Conservation (phyloP, 805 yeast species). For the Sporopachydermia quercuum region DNA sequence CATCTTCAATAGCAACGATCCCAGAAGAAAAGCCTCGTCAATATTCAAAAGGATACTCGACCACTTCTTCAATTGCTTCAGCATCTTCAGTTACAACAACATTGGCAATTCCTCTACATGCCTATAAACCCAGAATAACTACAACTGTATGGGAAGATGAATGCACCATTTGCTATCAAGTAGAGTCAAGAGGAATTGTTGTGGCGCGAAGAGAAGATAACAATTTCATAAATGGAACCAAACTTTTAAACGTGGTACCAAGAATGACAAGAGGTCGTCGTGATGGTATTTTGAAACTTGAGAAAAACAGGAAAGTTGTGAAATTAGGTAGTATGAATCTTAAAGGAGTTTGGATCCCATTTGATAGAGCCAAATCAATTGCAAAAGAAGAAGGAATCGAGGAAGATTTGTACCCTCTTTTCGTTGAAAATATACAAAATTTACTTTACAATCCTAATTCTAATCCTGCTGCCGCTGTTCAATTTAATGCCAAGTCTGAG, state of each 20-base stretch:
- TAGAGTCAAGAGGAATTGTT: constrained; percentile 51
- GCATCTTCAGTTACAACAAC: constrained; percentile 36
- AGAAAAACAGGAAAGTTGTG: constrained; percentile 53
- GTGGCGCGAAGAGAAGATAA: constrained; percentile 60
- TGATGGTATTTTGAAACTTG: constrained; percentile 54
- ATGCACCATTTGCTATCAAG: constrained; percentile 56
- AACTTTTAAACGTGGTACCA: constrained; percentile 44
- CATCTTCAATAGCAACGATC: too few relatives aligned
- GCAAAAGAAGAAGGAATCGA: constrained; percentile 55
- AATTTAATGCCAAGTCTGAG: neutral
- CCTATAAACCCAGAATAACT: constrained; percentile 45
- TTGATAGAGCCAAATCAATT: constrained; percentile 53
- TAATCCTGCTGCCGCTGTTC: neutral
- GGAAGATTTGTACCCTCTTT: constrained; percentile 39
- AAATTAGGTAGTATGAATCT: constrained; percentile 65
- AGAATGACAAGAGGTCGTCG: constrained; percentile 63
- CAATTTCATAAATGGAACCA: constrained; percentile 61
- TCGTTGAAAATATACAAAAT: constrained; percentile 49
- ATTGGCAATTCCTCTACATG: constrained; percentile 4
- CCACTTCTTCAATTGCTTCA: constrained; percentile 35
- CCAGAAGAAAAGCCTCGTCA: too few relatives aligned
- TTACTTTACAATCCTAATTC: constrained; percentile 15
- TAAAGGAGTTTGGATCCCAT: constrained; percentile 67
- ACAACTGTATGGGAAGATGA: constrained; percentile 85
- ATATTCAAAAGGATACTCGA: too few relatives aligned